Percentiles rank a stretch among this genome's conserved stretches.
Evolutionary conservation across 768 basidiomycete genomes (phyloP).

Genomic region (Paxillus involutus): DNA sequence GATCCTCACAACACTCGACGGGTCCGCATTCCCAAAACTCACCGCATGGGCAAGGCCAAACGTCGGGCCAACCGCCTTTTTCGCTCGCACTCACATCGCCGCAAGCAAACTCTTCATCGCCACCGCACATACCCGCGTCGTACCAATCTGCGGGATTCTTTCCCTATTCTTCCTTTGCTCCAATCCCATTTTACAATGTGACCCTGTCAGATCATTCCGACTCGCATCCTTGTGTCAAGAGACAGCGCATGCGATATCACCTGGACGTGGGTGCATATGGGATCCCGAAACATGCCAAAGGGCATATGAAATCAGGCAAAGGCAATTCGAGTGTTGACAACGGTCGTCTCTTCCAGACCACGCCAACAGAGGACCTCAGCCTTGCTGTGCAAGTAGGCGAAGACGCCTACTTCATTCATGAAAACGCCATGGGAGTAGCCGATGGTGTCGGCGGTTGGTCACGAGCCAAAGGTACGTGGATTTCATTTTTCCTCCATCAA

Average conservation of each 20-base stretch:
- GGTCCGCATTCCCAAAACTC: slow-evolving; percentile 30
- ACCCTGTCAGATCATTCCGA: slow-evolving; percentile 25
- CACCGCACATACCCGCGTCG: slow-evolving; percentile 27
- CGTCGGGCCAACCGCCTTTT: slow-evolving; percentile 34
- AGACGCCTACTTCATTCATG: slow-evolving; percentile 82
- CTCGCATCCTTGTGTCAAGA: slow-evolving; percentile 31
- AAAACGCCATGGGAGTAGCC: slow-evolving; percentile 90
- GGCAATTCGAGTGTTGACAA: slow-evolving; percentile 9
- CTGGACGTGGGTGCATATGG: slow-evolving; percentile 85
- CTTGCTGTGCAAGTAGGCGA: slow-evolving; percentile 85
- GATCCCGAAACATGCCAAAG: slow-evolving; percentile 60
- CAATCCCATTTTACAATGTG: slow-evolving; percentile 27
- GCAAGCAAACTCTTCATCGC: slow-evolving; percentile 33
- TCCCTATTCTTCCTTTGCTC: slow-evolving; percentile 34
- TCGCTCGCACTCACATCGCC: slow-evolving; percentile 47
- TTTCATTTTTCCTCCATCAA: slow-evolving; percentile 6
- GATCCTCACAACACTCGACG: slow-evolving; percentile 36
- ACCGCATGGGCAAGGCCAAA: slow-evolving; percentile 35
- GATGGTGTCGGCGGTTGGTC: slow-evolving; percentile 97
- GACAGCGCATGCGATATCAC: slow-evolving; percentile 39
- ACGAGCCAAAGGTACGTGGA: slow-evolving; percentile 38
- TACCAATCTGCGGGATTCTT: slow-evolving; percentile 36
- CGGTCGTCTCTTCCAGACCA: slow-evolving; percentile 30
- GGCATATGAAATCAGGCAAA: slow-evolving; percentile 30
- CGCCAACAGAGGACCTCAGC: slow-evolving; percentile 33